These are phyloP conservation scores for Mycena leptocephala DNA, from an alignment of 768 basidiomycete genomes.

Conservation along the genomic window DNA sequence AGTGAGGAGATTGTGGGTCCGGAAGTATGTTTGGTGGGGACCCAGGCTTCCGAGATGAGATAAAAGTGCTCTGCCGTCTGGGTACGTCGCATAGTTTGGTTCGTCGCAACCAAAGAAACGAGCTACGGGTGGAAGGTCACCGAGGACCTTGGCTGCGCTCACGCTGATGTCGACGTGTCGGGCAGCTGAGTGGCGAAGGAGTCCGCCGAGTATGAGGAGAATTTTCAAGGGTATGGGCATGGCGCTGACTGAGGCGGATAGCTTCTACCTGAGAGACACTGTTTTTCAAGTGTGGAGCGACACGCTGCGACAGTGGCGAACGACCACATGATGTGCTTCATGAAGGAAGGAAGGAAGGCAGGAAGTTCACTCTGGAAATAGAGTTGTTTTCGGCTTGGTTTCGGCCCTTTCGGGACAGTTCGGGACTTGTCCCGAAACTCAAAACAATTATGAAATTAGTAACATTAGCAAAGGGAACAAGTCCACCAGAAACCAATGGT, in stretches of 20 bases:
- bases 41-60: constrained; percentile 29
- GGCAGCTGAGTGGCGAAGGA: constrained; percentile 18
- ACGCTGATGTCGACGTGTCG: constrained; percentile 34
- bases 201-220: constrained; percentile 22
- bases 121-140: constrained; percentile 32
- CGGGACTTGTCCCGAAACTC: no score
- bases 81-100: constrained; percentile 37
- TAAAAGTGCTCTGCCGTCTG: constrained; percentile 31
- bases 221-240: constrained; percentile 17
- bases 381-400: no score
- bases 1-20: constrained; percentile 35
- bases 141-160: constrained; percentile 31
- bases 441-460: no score
- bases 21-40: constrained; percentile 37
- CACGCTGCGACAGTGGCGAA: constrained; percentile 9
- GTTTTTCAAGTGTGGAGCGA: constrained; percentile 22
- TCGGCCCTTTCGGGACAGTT: no score
- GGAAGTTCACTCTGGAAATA: no score
- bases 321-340: constrained; percentile 20
- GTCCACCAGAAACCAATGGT: no score
- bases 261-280: constrained; percentile 1
- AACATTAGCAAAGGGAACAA: no score
- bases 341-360: no score
- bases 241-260: constrained; percentile 9
- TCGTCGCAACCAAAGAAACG: constrained; percentile 36